phyloP scores from a whole-genome alignment of 2,329 filamentous ascomycete genomes.

The Neonectria sp. region DNA sequence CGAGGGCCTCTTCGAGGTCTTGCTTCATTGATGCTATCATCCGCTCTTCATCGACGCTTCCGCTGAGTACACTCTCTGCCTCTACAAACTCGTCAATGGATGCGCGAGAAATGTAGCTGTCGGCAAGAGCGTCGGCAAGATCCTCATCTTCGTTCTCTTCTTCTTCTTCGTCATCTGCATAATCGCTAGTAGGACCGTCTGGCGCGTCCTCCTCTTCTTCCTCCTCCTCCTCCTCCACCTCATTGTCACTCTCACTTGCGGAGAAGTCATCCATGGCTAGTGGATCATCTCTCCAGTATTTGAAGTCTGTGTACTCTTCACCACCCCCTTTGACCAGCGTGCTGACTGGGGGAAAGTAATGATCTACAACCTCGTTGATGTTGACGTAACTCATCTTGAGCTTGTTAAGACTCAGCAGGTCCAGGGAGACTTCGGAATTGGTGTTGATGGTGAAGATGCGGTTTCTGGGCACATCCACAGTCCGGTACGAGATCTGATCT shows the following conservation, averaged over 20 bases:
- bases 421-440: slow-evolving; percentile 94
- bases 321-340: slow-evolving; percentile 90
- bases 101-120: slow-evolving; percentile 50
- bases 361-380: slow-evolving; percentile 97
- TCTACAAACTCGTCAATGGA: slow-evolving; percentile 57
- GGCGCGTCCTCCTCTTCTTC: slow-evolving; percentile 71
- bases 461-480: slow-evolving; percentile 93
- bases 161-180: slow-evolving; percentile 62
- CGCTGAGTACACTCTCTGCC: slow-evolving; percentile 60
- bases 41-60: slow-evolving; percentile 61
- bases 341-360: slow-evolving; percentile 95
- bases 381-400: slow-evolving; percentile 97
- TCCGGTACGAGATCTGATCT: slow-evolving; percentile 95
- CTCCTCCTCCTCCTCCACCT: slow-evolving; percentile 72
- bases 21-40: slow-evolving; percentile 57
- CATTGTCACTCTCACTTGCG: slow-evolving; percentile 78
- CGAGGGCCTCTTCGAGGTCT: slow-evolving; percentile 54
- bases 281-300: slow-evolving; percentile 91
- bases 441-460: slow-evolving; percentile 99
- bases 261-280: slow-evolving; percentile 91
- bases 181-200: slow-evolving; percentile 60
- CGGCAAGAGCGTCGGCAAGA: slow-evolving; percentile 51
- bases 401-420: slow-evolving; percentile 91
- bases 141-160: slow-evolving; percentile 60
- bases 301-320: slow-evolving; percentile 97